These are phyloP conservation scores for Rhynchosporium agropyri DNA, from an alignment of 2,329 filamentous ascomycete genomes.

Conservation along the genomic window DNA sequence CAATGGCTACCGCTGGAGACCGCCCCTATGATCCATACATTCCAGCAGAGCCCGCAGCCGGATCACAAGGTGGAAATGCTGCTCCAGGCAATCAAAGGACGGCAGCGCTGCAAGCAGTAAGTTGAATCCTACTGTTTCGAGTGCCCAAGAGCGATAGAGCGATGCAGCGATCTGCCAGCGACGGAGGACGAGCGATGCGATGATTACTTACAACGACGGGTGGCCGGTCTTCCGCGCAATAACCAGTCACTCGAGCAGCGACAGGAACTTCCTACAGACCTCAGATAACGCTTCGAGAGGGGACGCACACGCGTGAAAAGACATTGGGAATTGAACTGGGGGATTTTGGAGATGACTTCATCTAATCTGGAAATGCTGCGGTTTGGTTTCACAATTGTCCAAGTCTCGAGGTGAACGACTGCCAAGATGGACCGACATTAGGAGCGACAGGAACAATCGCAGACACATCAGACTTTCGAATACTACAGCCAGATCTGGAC, in stretches of 20 bases:
- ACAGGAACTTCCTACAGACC: background rate
- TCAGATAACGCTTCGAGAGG: background rate
- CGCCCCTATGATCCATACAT: constrained; percentile 43
- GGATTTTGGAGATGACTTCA: constrained; percentile 13
- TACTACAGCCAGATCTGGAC: background rate
- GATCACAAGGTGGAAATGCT: constrained; percentile 43
- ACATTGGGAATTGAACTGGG: constrained; percentile 1
- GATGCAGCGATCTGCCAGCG: constrained; percentile 28
- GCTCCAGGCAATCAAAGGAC: constrained; percentile 60
- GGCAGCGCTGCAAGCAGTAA: constrained; percentile 81
- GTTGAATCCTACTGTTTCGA: constrained; percentile 46
- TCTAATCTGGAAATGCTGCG: constrained; percentile 23
- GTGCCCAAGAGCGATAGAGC: constrained; percentile 13
- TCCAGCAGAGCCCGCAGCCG: constrained; percentile 36
- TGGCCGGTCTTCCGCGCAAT: constrained; percentile 10
- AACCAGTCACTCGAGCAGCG: background rate
- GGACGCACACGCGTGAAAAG: background rate
- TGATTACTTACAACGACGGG: constrained; percentile 7
- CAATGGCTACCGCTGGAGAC: constrained; percentile 38
- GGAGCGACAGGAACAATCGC: background rate
- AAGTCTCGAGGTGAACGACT: background rate
- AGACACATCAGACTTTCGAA: background rate
- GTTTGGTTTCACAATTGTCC: constrained; percentile 29
- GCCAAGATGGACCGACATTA: background rate
- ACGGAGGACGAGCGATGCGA: constrained; percentile 19